Evolutionary conservation across 305 asterid genomes (phyloP).

Genomic region (Monarda citriodora): DNA sequence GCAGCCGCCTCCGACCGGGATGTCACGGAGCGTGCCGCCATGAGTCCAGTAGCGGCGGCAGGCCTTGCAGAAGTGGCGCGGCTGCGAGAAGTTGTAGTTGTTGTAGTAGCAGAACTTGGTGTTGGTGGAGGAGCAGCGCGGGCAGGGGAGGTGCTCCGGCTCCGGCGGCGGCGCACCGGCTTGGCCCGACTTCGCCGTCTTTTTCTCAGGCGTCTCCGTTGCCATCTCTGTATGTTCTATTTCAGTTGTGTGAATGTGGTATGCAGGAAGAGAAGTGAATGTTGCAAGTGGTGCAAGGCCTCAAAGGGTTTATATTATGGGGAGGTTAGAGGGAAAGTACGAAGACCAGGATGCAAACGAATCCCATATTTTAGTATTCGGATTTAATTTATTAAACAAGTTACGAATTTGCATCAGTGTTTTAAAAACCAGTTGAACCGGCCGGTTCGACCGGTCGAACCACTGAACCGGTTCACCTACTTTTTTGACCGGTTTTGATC

Average conservation of each 20-base stretch:
- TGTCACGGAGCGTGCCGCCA: constrained; percentile 91
- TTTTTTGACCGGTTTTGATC: too few relatives aligned
- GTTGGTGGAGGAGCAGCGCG: constrained; percentile 85
- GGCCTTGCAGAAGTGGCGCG: constrained; percentile 88
- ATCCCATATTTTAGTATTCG: too few relatives aligned
- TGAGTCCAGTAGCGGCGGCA: constrained; percentile 99
- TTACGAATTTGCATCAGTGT: too few relatives aligned
- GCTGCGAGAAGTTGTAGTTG: constrained; percentile 94
- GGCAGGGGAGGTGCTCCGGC: constrained; percentile 90
- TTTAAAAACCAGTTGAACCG: too few relatives aligned
- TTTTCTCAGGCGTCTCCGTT: constrained; percentile 38
- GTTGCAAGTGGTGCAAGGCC: too few relatives aligned
- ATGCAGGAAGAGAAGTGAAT: too few relatives aligned
- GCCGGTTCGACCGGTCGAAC: too few relatives aligned
- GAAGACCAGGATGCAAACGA: too few relatives aligned
- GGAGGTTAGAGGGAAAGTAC: too few relatives aligned
- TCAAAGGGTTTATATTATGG: too few relatives aligned
- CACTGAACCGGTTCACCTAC: too few relatives aligned
- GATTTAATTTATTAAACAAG: too few relatives aligned
- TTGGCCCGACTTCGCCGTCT: constrained; percentile 30
- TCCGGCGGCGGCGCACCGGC: constrained; percentile 58
- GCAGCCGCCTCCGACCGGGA: constrained; percentile 86
- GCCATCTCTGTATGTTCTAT: constrained; percentile 36
- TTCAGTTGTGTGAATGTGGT: not conserved
- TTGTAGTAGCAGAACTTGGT: constrained; percentile 96